Percentiles rank a stretch among this genome's conserved stretches.
Evolutionary conservation across 257 asterid species (phyloP).

Genomic region (Rauvolfia tetraphylla): DNA sequence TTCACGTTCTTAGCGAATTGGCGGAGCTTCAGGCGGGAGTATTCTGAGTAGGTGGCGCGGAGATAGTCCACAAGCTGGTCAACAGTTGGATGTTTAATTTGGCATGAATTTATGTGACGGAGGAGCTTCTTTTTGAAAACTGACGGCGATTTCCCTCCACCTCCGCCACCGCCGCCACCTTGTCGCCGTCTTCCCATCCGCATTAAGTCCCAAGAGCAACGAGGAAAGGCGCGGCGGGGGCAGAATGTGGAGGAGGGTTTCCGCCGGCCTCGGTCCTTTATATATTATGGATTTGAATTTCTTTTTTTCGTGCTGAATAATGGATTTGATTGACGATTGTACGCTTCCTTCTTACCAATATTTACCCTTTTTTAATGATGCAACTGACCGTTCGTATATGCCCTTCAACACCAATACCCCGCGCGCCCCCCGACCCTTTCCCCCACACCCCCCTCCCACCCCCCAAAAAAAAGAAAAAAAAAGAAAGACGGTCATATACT

Average conservation of each 20-base stretch:
- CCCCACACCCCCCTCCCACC: too few species aligned
- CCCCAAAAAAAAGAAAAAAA: too few species aligned
- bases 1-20: slow-evolving; percentile 49
- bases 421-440: too few species aligned
- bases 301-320: too few species aligned
- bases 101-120: slow-evolving; percentile 38
- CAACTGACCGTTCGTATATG: too few species aligned
- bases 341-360: too few species aligned
- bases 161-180: not conserved
- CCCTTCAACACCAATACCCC: too few species aligned
- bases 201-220: not conserved
- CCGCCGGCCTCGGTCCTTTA: too few species aligned
- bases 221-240: not conserved
- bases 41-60: slow-evolving; percentile 44
- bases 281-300: too few species aligned
- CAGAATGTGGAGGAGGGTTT: not conserved
- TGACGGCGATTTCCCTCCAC: slow-evolving; percentile 5
- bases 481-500: too few species aligned
- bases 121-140: slow-evolving; percentile 28
- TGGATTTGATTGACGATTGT: too few species aligned
- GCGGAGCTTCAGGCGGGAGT: slow-evolving; percentile 49
- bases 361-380: too few species aligned
- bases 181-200: slow-evolving; percentile 11
- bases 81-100: slow-evolving; percentile 23
- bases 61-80: slow-evolving; percentile 70